Conservation (phyloP, 2,329 filamentous ascomycete species). For the Bipolaris victoriae region DNA sequence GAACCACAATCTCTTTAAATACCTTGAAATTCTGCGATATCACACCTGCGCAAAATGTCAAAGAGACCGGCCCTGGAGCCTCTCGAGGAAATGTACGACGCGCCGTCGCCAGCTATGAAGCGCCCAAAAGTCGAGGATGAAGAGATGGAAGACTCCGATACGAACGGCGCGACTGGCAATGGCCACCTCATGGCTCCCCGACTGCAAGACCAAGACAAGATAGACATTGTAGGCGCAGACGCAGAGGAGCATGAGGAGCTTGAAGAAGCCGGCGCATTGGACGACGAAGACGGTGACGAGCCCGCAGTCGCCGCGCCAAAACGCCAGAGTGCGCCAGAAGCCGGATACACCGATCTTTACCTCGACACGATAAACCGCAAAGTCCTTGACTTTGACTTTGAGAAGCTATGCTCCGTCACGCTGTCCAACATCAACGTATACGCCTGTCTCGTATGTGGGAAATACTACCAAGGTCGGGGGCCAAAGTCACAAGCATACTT, state of each 20-base stretch:
- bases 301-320: conserved; percentile 55
- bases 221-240: conserved; percentile 46
- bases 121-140: conserved; percentile 54
- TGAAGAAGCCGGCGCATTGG: conserved; percentile 44
- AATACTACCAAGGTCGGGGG: conserved; percentile 93
- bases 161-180: conserved; percentile 35
- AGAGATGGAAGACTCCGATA: conserved; percentile 41
- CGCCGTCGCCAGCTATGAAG: conserved; percentile 57
- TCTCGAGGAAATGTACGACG: conserved; percentile 50
- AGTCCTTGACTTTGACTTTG: conserved; percentile 96
- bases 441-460: conserved; percentile 95
- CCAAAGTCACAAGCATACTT: conserved; percentile 97
- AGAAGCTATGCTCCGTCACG: conserved; percentile 95
- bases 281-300: conserved; percentile 46
- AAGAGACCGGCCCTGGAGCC: conserved; percentile 56
- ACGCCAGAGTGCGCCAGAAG: conserved; percentile 78
- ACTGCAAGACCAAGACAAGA: conserved; percentile 31
- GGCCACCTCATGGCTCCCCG: conserved; percentile 40
- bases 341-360: conserved; percentile 94
- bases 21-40: not conserved
- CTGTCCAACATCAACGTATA: conserved; percentile 99
- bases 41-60: conserved; percentile 44
- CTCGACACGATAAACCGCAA: conserved; percentile 95
- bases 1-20: not conserved
- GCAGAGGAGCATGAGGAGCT: conserved; percentile 47